phyloP scores from a whole-genome alignment of 805 yeast species.

The Teunomyces stri region DNA sequence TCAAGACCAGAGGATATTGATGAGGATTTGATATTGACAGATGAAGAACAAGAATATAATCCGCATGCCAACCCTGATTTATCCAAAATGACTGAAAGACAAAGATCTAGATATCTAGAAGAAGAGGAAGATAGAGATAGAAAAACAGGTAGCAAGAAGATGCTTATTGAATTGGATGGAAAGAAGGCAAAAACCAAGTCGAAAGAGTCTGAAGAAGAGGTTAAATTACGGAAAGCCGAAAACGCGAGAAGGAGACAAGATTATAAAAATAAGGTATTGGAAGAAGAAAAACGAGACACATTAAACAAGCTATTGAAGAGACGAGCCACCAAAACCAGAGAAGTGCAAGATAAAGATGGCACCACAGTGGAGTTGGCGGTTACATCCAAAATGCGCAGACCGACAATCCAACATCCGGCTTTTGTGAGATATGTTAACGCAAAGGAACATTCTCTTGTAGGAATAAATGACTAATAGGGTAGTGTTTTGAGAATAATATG shows the following conservation, averaged over 20 bases:
- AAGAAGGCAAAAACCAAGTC: slow-evolving; percentile 44
- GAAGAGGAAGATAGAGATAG: slow-evolving; percentile 16
- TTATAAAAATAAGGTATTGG: slow-evolving; percentile 74
- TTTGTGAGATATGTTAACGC: slow-evolving; percentile 40
- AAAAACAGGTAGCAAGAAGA: slow-evolving; percentile 11
- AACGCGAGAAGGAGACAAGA: slow-evolving; percentile 86
- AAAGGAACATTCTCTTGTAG: slow-evolving; percentile 12
- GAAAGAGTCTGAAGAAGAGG: slow-evolving; percentile 77
- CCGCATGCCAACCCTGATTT: slow-evolving; percentile 42
- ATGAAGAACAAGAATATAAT: slow-evolving; percentile 44
- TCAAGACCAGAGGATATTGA: slow-evolving; percentile 32
- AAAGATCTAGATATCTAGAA: slow-evolving; percentile 45
- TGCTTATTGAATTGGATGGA: slow-evolving; percentile 30
- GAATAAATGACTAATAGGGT: slow-evolving; percentile 2
- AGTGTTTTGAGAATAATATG: neutral
- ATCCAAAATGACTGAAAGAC: slow-evolving; percentile 55
- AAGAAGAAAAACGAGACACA: slow-evolving; percentile 91
- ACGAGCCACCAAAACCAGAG: slow-evolving; percentile 72
- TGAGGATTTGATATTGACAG: slow-evolving; percentile 35
- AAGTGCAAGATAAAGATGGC: slow-evolving; percentile 30
- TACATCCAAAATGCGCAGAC: slow-evolving; percentile 38
- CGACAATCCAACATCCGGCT: slow-evolving; percentile 45
- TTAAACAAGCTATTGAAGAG: slow-evolving; percentile 80
- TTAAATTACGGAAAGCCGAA: slow-evolving; percentile 78
- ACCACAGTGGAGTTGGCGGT: slow-evolving; percentile 15